These are phyloP conservation scores for Tillandsia leiboldiana DNA, from an alignment of 176 grass and related monocot species.

Conservation along the genomic window DNA sequence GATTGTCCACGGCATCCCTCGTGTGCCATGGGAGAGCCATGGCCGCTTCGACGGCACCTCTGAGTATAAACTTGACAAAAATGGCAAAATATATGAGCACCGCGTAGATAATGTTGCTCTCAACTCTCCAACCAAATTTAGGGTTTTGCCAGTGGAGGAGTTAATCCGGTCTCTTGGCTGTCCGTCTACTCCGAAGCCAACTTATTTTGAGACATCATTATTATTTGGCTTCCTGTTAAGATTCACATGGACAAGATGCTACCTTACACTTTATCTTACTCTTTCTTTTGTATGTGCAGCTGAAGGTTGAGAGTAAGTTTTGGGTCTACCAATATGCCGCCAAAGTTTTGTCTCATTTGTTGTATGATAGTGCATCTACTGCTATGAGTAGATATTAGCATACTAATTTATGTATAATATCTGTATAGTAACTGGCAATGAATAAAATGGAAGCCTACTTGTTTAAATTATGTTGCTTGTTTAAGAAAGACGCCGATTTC, in stretches of 20 bases:
- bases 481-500: background rate
- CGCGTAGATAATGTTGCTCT: constrained; percentile 76
- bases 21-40: constrained; percentile 80
- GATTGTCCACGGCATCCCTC: constrained; percentile 82
- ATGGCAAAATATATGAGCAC: constrained; percentile 91
- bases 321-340: constrained; percentile 16
- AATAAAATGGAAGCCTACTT: background rate
- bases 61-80: constrained; percentile 82
- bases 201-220: constrained; percentile 60
- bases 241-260: constrained; percentile 56
- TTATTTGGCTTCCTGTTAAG: constrained; percentile 26
- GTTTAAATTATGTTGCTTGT: background rate
- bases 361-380: constrained; percentile 15
- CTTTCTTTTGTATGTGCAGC: constrained; percentile 34
- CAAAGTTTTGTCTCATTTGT: constrained; percentile 23
- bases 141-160: constrained; percentile 59
- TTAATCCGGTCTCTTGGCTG: constrained; percentile 63
- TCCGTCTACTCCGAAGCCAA: constrained; percentile 64
- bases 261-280: constrained; percentile 36
- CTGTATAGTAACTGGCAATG: background rate
- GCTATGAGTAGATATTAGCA: background rate
- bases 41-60: constrained; percentile 87
- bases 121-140: constrained; percentile 63
- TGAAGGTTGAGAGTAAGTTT: constrained; percentile 39
- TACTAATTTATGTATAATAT: background rate